Conservation (phyloP, 208 protist species). For the Naegleria fowleri region DNA sequence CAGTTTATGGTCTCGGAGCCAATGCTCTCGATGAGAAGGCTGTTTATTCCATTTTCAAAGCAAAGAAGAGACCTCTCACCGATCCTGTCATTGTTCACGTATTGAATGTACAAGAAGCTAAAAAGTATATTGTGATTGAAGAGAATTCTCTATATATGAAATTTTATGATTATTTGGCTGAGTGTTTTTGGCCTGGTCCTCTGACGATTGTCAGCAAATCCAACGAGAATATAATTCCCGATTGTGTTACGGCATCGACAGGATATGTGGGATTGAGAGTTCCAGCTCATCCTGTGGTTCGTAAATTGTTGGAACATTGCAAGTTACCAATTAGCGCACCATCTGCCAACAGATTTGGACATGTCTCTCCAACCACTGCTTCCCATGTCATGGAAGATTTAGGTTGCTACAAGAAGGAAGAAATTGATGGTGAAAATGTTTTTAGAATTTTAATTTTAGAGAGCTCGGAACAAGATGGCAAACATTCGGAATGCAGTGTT, state of each 20-base stretch:
- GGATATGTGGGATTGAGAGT: slow-evolving; percentile 75
- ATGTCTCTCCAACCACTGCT: slow-evolving; percentile 76
- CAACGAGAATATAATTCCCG: slow-evolving; percentile 51
- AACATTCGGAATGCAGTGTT: slow-evolving; percentile 51
- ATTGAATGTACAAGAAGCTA: slow-evolving; percentile 52
- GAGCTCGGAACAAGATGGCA: neutral
- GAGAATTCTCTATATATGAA: slow-evolving; percentile 19
- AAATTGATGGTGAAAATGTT: slow-evolving; percentile 75
- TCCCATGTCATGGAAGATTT: slow-evolving; percentile 80
- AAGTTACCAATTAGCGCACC: slow-evolving; percentile 74
- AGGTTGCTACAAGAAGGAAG: slow-evolving; percentile 57
- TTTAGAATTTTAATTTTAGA: slow-evolving; percentile 27
- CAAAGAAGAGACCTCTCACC: slow-evolving; percentile 86
- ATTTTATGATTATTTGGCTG: slow-evolving; percentile 51
- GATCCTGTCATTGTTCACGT: slow-evolving; percentile 95
- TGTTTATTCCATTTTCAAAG: slow-evolving; percentile 77
- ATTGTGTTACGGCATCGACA: slow-evolving; percentile 68
- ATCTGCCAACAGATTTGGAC: slow-evolving; percentile 83
- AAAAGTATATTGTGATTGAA: slow-evolving; percentile 56
- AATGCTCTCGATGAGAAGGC: slow-evolving; percentile 76
- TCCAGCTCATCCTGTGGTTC: slow-evolving; percentile 61
- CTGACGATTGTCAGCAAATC: slow-evolving; percentile 76
- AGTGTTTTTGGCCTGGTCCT: slow-evolving; percentile 78
- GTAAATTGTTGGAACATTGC: slow-evolving; percentile 58
- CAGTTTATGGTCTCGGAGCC: slow-evolving; percentile 95